These are phyloP conservation scores for Trapa incisa DNA, from an alignment of 345 rosid genomes.

Conservation along the genomic window DNA sequence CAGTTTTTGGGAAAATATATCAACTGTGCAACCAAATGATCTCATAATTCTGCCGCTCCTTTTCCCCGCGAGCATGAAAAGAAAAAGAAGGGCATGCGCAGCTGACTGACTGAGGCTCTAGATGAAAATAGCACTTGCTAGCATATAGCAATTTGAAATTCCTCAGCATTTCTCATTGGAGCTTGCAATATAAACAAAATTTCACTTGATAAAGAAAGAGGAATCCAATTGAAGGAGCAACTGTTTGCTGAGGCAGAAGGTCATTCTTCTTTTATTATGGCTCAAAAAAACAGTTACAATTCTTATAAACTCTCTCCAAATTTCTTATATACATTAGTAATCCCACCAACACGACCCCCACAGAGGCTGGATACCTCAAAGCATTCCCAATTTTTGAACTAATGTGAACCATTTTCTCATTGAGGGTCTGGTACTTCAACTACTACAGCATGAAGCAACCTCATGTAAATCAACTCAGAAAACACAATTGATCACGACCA, in stretches of 20 bases:
- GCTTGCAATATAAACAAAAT: not conserved
- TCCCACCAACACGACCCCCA: no score
- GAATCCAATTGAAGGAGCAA: no score
- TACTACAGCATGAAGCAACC: not conserved
- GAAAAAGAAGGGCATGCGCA: not conserved
- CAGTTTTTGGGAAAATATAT: not conserved
- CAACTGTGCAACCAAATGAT: not conserved
- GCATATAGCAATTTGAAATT: not conserved
- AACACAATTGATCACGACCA: not conserved
- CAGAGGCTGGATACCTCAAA: not conserved
- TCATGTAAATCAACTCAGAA: no score
- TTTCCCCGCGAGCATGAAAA: not conserved
- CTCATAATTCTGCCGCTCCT: not conserved
- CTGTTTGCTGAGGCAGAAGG: not conserved
- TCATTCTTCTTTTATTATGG: not conserved
- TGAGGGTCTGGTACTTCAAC: not conserved
- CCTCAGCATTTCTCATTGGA: not conserved
- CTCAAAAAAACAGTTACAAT: not conserved
- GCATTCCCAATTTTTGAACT: not conserved
- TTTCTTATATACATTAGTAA: no score
- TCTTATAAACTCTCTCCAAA: no score
- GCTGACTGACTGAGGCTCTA: not conserved
- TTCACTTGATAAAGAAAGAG: no score
- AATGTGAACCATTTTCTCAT: not conserved
- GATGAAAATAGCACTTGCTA: not conserved